These are phyloP conservation scores for Boletus subcaerulescens DNA, from an alignment of 768 basidiomycete genomes.

Conservation along the genomic window DNA sequence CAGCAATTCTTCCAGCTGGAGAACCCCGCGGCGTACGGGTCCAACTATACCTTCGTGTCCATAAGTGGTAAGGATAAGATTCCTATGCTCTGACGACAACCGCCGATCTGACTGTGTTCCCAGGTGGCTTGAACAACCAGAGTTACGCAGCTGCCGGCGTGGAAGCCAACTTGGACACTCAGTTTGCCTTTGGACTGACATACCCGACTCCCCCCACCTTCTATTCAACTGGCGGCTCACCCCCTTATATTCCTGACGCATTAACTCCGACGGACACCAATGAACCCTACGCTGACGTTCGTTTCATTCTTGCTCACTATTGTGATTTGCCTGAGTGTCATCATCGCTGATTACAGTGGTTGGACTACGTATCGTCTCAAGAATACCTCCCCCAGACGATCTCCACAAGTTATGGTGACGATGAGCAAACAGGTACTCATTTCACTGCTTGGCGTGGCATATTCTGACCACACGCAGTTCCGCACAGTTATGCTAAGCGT, in stretches of 20 bases:
- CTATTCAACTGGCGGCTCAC: slow-evolving; percentile 59
- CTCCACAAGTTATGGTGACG: slow-evolving; percentile 71
- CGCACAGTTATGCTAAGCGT: slow-evolving; percentile 50
- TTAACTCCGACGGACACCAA: slow-evolving; percentile 41
- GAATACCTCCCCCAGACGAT: slow-evolving; percentile 53
- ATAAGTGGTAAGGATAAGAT: slow-evolving; percentile 44
- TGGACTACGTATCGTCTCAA: slow-evolving; percentile 51
- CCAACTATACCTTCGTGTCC: slow-evolving; percentile 51
- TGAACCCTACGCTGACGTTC: slow-evolving; percentile 46
- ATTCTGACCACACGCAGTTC: slow-evolving; percentile 38
- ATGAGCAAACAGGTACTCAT: slow-evolving; percentile 61
- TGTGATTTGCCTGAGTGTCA: background rate
- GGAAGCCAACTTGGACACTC: slow-evolving; percentile 68
- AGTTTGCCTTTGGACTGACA: slow-evolving; percentile 63
- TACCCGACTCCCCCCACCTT: slow-evolving; percentile 59
- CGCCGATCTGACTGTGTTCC: background rate
- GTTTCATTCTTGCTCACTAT: slow-evolving; percentile 9
- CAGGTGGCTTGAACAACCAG: slow-evolving; percentile 64
- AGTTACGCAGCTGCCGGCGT: slow-evolving; percentile 46
- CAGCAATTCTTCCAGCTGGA: slow-evolving; percentile 49
- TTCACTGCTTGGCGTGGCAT: background rate
- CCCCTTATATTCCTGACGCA: slow-evolving; percentile 53
- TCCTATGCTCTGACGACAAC: background rate
- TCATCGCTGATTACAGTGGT: slow-evolving; percentile 44
- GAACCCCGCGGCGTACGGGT: slow-evolving; percentile 44